Base-by-base conservation (phyloP, 208 protist genomes). In the Acanthamoeba culbertsoni region DNA sequence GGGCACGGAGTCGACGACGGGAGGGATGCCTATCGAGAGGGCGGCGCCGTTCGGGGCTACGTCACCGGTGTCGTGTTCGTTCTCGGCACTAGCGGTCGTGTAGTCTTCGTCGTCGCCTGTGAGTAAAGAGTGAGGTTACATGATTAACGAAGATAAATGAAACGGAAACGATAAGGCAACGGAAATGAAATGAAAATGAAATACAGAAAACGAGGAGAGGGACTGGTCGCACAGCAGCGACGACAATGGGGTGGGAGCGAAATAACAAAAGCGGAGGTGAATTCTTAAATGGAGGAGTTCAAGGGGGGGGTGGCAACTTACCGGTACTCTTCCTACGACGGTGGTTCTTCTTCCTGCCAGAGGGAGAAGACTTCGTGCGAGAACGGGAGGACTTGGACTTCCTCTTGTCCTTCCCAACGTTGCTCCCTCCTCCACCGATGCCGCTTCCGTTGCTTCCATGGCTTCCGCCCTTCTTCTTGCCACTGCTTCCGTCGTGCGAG, bases 341-440 rank as follows among this genome's bases (percentile, higher is more conserved):
- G n/a, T 89, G 79, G 31, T 57, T 89, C 53, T 65, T 89, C 79
- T 65, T 89, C 53, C 79, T 89, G 35, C 51, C 53, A 7, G 79
- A 65, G 6, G 79, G 79, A 59, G 79, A 89, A 31, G 26, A 46
- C 51, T 57, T 89, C 51, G 79, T 89, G 33, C 53, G 45, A 8
- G 79, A 89, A 18, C 79, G 79, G 5, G 79, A 33, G 51, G 71
- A 82, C n/a, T 82, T 82, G 71, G 71, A 82, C 42, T 82, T 82
- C 20, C 35, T 37, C 79, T 57, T 57, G 48, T 89, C 53, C 8
- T 14, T 63, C 79, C 63, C 63, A 35, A 28, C 53, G 26, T 35
- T 37, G 8, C 35, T 45, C 10, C 51, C 37, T 8, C 79, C 48
- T 10, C 51, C 28, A 18, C 51, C 79, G 14, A 43, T 31, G 20